Evolutionary conservation across 257 asterid species (phyloP).

Genomic region (Euphrasia confusa): DNA sequence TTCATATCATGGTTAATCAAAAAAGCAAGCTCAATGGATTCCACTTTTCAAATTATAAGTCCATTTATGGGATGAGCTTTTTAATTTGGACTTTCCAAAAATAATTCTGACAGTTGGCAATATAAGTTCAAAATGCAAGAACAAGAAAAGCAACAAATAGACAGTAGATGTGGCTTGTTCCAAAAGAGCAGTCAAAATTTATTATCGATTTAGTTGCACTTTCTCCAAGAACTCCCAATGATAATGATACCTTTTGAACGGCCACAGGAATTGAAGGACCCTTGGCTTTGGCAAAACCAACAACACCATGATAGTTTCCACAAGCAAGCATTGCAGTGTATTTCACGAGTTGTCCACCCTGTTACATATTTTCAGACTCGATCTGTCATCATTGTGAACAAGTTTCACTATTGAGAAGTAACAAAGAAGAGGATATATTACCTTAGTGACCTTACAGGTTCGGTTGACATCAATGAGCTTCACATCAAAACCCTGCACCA

Average conservation of each 20-base stretch:
- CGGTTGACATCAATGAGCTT: conserved; percentile 79
- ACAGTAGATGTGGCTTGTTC: not conserved
- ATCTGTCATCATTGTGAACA: conserved; percentile 17
- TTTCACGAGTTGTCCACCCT: conserved; percentile 88
- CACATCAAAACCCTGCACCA: conserved; percentile 85
- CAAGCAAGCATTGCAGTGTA: conserved; percentile 88
- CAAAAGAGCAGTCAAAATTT: not conserved
- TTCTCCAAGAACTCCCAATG: conserved; percentile 6
- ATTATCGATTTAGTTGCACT: not conserved
- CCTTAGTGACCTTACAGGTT: conserved; percentile 91
- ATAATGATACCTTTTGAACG: conserved; percentile 65
- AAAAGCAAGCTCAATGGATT: not conserved
- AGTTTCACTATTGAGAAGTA: conserved; percentile 6
- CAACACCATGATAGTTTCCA: conserved; percentile 90
- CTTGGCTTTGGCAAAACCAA: conserved; percentile 95
- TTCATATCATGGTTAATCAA: not conserved
- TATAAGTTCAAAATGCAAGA: not conserved
- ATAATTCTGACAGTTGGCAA: not conserved
- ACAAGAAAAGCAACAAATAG: not conserved
- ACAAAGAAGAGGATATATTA: conserved; percentile 27
- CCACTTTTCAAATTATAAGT: not conserved
- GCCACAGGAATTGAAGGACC: conserved; percentile 76
- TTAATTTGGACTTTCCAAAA: not conserved
- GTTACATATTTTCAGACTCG: conserved; percentile 20
- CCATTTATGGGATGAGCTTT: not conserved